Conservation (phyloP, 495 filamentous ascomycete species). For the Penicillium coffeae region DNA sequence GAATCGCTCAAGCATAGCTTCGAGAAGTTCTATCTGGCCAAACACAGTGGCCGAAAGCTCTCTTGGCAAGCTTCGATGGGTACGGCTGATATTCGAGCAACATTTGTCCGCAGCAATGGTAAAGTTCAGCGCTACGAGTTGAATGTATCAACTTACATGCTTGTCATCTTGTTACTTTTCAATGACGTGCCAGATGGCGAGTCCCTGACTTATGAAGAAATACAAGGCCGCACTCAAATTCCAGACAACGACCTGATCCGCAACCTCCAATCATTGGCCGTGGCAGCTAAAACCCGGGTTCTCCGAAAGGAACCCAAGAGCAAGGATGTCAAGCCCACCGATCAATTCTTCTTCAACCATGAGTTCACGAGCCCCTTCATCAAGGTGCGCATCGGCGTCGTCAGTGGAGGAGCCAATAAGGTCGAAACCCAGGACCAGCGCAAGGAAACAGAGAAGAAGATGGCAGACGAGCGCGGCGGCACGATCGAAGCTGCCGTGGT, state of each 20-base stretch:
- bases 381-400: constrained; percentile 81
- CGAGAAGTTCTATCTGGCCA: constrained; percentile 81
- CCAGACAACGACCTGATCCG: constrained; percentile 71
- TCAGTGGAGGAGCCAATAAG: constrained; percentile 63
- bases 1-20: constrained; percentile 78
- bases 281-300: constrained; percentile 80
- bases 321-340: constrained; percentile 74
- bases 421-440: constrained; percentile 83
- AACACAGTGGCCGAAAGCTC: constrained; percentile 80
- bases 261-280: constrained; percentile 78
- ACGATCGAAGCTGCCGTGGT: constrained; percentile 89
- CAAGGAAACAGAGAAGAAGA: constrained; percentile 82
- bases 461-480: constrained; percentile 71
- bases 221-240: constrained; percentile 81
- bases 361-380: constrained; percentile 76
- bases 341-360: constrained; percentile 81
- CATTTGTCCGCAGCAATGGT: constrained; percentile 68
- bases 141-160: constrained; percentile 87
- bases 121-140: constrained; percentile 81
- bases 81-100: constrained; percentile 77
- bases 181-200: constrained; percentile 67
- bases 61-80: constrained; percentile 84
- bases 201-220: constrained; percentile 75
- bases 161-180: constrained; percentile 87
- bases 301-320: constrained; percentile 79